Evolutionary conservation across 2,329 filamentous ascomycete species (phyloP), one percentile per base, ranked within the genome.

Genomic region (Fusarium mangiferae): DNA sequence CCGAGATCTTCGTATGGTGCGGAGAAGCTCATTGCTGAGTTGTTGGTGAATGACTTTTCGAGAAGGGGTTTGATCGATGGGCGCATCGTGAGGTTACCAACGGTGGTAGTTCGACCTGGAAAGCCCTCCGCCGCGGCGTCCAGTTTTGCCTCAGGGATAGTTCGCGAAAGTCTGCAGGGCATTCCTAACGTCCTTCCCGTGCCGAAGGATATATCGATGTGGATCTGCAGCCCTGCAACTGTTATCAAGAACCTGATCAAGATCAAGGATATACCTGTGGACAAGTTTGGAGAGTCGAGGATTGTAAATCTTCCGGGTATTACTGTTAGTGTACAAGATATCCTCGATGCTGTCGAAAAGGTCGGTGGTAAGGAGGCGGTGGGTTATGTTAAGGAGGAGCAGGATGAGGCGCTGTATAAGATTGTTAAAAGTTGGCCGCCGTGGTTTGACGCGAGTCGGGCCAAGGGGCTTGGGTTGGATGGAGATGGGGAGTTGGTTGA

Each of bases 11-110:
- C 67, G 84, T 92, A 92, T 73, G 90, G 90, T 7, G 86, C 87
- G 0, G 86, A 91, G 78, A 92, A 92, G 78, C 82, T 91, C 58
- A 89, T 91, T 73, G 86, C 88, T 60, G 90, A 92, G 57, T 35
- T 76, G n/a, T 42, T 80, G 20, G 63, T 81, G 22, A 81, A 81
- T 63, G 80, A 81, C 52, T 80, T 76, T 59, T 82, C 81, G 11
- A 83, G 90, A 4, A 73, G 88, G 13, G 87, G 88, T 0, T 84
- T 90, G 44, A 85, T 92, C 52, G 87, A 89, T 57, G 90, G 88
- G 0, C 84, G 89, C 22, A 85, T 85, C 8, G 83, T 90, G 24
- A 86, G 90, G 0, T 85, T 91, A 20, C 90, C 90, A 0, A 91
- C 90, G 0, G 86, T 92, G 22, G 88, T 88, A 0, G 88, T 92